phyloP scores from a whole-genome alignment of 345 rosid genomes.

The Ceriops tagal region DNA sequence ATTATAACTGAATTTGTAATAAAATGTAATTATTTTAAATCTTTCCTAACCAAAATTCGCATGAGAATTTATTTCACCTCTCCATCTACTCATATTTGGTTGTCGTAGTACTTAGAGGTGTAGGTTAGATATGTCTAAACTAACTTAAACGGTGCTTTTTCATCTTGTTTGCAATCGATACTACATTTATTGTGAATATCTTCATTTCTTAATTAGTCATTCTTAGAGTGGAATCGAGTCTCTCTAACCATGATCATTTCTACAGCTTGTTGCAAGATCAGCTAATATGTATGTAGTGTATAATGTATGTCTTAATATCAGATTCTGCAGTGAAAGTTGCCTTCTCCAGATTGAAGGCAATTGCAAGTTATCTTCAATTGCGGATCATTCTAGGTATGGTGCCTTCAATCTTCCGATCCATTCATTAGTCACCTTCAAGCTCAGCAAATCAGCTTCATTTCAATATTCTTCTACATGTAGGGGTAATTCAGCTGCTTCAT shows the following conservation, averaged over 20 bases:
- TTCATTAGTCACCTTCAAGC: background rate
- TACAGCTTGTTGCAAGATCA: background rate
- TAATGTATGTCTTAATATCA: constrained; percentile 16
- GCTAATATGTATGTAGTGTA: background rate
- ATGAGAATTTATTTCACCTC: too few species aligned
- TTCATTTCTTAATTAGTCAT: background rate
- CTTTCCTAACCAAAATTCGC: too few species aligned
- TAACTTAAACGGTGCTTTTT: too few species aligned
- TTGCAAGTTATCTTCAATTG: constrained; percentile 40
- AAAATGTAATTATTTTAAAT: too few species aligned
- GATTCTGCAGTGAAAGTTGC: constrained; percentile 33
- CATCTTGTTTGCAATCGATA: too few species aligned
- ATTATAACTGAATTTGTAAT: too few species aligned
- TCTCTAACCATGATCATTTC: background rate
- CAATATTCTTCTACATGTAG: constrained; percentile 26
- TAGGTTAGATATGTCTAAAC: too few species aligned
- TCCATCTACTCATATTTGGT: too few species aligned
- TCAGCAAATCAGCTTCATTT: background rate
- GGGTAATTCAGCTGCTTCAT: constrained; percentile 40
- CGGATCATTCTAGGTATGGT: constrained; percentile 56
- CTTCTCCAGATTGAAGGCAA: constrained; percentile 36
- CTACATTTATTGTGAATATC: too few species aligned
- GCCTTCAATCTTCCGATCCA: background rate
- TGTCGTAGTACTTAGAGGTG: too few species aligned
- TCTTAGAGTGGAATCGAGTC: background rate